Evolutionary conservation across 257 asterid species (phyloP).

Genomic region (Przewalskia tangutica): DNA sequence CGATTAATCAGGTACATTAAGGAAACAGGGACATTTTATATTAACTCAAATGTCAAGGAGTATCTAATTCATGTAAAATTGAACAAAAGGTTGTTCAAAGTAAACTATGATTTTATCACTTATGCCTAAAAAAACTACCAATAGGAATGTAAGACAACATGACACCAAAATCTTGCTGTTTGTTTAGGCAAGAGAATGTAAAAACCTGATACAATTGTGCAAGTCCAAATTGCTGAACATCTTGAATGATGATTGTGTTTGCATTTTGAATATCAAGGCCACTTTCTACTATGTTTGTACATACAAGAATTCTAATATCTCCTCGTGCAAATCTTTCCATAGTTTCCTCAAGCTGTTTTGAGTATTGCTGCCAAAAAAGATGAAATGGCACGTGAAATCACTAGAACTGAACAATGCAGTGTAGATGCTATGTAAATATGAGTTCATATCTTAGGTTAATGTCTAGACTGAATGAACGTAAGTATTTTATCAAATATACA

Average conservation of each 20-base stretch:
- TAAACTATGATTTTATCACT: not conserved
- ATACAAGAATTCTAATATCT: slow-evolving; percentile 66
- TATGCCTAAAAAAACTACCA: not conserved
- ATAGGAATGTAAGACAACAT: no score
- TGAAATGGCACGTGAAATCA: slow-evolving; percentile 7
- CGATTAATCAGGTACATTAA: not conserved
- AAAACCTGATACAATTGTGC: slow-evolving; percentile 95
- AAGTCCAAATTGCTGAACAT: slow-evolving; percentile 94
- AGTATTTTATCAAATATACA: not conserved
- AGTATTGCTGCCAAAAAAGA: slow-evolving; percentile 70
- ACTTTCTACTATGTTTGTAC: slow-evolving; percentile 97
- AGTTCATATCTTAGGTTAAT: not conserved
- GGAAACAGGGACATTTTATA: not conserved
- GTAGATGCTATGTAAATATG: not conserved
- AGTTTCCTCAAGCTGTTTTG: slow-evolving; percentile 90
- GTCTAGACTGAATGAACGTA: not conserved
- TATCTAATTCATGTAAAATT: not conserved
- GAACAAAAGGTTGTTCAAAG: not conserved
- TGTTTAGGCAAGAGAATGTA: not conserved
- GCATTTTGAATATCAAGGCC: slow-evolving; percentile 98
- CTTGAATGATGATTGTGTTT: slow-evolving; percentile 87
- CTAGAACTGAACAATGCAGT: not conserved
- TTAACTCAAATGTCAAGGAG: not conserved
- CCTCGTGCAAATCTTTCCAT: slow-evolving; percentile 87
- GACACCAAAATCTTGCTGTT: not conserved